These are phyloP conservation scores for Malus asiatica DNA, from an alignment of 306 rosid species.

Conservation along the genomic window DNA sequence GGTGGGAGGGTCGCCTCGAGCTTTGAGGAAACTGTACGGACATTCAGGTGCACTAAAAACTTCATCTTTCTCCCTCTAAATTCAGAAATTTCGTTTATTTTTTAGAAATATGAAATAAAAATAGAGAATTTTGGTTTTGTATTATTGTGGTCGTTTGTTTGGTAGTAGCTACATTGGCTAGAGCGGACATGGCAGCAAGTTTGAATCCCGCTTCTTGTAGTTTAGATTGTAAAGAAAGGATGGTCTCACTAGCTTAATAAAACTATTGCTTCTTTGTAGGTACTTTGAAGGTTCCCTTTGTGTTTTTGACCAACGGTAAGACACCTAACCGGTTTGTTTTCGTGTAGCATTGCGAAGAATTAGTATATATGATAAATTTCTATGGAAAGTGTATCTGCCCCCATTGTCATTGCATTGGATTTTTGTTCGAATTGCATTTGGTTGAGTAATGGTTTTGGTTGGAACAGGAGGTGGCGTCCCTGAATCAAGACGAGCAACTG, in stretches of 20 bases:
- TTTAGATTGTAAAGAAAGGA: too few species aligned
- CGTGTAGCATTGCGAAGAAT: background rate
- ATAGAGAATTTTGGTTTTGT: background rate
- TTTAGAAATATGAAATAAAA: background rate
- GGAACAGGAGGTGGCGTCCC: constrained; percentile 29
- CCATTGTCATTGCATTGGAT: background rate
- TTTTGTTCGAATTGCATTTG: background rate
- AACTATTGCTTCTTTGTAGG: constrained; percentile 9
- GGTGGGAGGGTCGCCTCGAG: constrained; percentile 26
- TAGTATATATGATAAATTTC: too few species aligned
- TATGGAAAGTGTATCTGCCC: too few species aligned
- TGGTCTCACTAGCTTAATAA: background rate
- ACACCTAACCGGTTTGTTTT: background rate
- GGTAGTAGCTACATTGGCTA: too few species aligned
- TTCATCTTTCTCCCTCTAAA: background rate
- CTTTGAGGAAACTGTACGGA: constrained; percentile 23
- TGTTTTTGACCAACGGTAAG: constrained; percentile 33
- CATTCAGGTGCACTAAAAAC: constrained; percentile 11
- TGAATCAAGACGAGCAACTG: constrained; percentile 24
- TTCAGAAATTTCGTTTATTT: background rate
- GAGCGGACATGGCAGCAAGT: background rate
- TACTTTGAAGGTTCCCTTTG: constrained; percentile 21
- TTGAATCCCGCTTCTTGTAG: background rate
- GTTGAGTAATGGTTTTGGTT: background rate
- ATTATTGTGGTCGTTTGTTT: background rate